Conservation (phyloP, 169 alveolate genomes). For the Theileria equi region DNA sequence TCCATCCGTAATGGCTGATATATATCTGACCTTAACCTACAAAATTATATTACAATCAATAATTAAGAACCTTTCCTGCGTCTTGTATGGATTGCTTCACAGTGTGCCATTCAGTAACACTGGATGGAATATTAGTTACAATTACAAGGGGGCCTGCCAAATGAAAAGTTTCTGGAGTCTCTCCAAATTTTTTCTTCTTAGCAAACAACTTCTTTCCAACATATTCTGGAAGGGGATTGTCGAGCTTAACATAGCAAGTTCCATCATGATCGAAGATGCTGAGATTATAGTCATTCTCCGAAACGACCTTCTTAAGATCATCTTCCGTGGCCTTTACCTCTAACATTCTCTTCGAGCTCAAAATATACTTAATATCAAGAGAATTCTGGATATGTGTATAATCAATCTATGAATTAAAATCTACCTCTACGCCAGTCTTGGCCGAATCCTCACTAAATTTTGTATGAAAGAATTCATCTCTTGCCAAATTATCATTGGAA, state of each 20-base stretch:
- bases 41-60: neutral
- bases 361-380: constrained; percentile 53
- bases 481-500: constrained; percentile 49
- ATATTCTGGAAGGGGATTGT: constrained; percentile 42
- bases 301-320: constrained; percentile 34
- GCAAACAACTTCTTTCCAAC: constrained; percentile 43
- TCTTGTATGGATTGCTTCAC: constrained; percentile 51
- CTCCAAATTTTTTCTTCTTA: constrained; percentile 61
- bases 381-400: constrained; percentile 17
- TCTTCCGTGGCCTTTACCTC: constrained; percentile 53
- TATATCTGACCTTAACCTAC: constrained; percentile 48
- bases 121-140: constrained; percentile 45
- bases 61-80: constrained; percentile 12
- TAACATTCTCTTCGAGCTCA: constrained; percentile 60
- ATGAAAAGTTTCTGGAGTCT: constrained; percentile 58
- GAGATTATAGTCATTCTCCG: constrained; percentile 10
- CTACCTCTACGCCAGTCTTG: constrained; percentile 43
- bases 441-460: constrained; percentile 51
- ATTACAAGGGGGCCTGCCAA: constrained; percentile 51
- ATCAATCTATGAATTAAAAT: neutral
- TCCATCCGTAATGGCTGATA: constrained; percentile 54
- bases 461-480: constrained; percentile 49
- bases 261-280: constrained; percentile 28
- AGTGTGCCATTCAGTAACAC: constrained; percentile 26
- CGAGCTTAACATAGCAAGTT: constrained; percentile 25